Evolutionary conservation across 2,329 filamentous ascomycete species (phyloP).

Genomic region (Grosmannia huntii): DNA sequence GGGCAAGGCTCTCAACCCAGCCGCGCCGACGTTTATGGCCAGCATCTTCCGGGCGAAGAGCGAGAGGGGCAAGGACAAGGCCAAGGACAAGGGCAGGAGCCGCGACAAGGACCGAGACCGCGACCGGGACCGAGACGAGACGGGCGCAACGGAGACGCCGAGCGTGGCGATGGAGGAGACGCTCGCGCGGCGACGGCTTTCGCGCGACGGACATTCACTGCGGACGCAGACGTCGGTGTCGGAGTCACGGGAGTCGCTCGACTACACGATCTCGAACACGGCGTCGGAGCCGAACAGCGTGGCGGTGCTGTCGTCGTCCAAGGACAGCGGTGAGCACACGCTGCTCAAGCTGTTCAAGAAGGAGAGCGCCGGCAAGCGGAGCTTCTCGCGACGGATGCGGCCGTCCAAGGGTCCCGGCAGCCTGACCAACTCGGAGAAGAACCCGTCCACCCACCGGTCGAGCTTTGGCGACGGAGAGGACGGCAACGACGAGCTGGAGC

Average conservation of each 20-base stretch:
- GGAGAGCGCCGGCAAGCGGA: constrained; percentile 53
- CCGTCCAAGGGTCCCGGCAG: constrained; percentile 39
- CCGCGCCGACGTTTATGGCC: constrained; percentile 76
- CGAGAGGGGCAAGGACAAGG: constrained; percentile 23
- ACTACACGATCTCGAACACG: constrained; percentile 42
- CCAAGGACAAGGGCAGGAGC: constrained; percentile 25
- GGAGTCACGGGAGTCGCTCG: constrained; percentile 48
- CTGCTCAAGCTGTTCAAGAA: constrained; percentile 55
- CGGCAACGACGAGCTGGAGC: constrained; percentile 12
- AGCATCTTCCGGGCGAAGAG: constrained; percentile 44
- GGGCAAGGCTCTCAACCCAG: constrained; percentile 65
- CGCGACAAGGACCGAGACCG: constrained; percentile 21
- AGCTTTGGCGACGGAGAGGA: constrained; percentile 46
- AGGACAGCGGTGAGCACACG: constrained; percentile 34
- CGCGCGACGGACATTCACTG: constrained; percentile 43
- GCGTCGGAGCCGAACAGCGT: constrained; percentile 36
- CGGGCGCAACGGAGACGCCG: constrained; percentile 10
- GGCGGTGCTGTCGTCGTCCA: constrained; percentile 26
- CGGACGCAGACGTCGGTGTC: constrained; percentile 45
- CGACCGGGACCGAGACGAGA: neutral
- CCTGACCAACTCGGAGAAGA: constrained; percentile 44
- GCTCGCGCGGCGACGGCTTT: constrained; percentile 37
- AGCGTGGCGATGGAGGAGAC: constrained; percentile 27
- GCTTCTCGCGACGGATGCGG: constrained; percentile 40
- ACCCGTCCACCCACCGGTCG: constrained; percentile 40